Conservation (phyloP, 169 alveolate species). For the Hepatocystis sp. region DNA sequence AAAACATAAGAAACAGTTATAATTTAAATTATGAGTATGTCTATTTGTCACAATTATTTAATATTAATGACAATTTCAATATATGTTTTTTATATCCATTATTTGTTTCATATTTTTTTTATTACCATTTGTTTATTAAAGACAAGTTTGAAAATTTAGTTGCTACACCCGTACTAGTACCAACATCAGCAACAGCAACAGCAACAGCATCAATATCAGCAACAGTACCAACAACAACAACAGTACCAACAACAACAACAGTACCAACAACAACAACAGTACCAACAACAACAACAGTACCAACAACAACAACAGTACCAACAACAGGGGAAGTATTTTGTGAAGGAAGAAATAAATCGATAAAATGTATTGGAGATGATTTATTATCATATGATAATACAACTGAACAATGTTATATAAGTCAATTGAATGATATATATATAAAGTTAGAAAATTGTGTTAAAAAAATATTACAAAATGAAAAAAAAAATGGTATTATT, state of each 20-base stretch:
- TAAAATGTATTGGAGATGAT: no score
- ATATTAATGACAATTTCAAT: slow-evolving; percentile 68
- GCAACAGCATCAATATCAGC: not conserved
- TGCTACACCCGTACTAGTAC: not conserved
- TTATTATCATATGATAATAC: slow-evolving; percentile 26
- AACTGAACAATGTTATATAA: slow-evolving; percentile 27
- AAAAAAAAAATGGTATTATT: slow-evolving; percentile 7
- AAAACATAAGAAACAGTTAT: slow-evolving; percentile 5
- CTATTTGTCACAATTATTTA: slow-evolving; percentile 66
- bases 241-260: no score
- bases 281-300: not conserved
- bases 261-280: no score
- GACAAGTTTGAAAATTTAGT: not conserved
- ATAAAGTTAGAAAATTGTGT: slow-evolving; percentile 36
- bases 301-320: not conserved
- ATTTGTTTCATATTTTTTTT: slow-evolving; percentile 57
- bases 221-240: not conserved
- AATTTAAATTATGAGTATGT: slow-evolving; percentile 62
- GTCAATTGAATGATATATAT: slow-evolving; percentile 57
- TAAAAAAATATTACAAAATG: slow-evolving; percentile 9
- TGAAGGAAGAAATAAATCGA: no score
- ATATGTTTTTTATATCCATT: slow-evolving; percentile 71
- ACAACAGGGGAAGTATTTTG: no score
- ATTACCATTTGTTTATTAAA: slow-evolving; percentile 63
- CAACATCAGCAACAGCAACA: not conserved